Percentiles rank a stretch among this genome's conserved stretches.
Evolutionary conservation across 108 stramenopile genomes (phyloP).

Genomic region (Nitzschia sp.): DNA sequence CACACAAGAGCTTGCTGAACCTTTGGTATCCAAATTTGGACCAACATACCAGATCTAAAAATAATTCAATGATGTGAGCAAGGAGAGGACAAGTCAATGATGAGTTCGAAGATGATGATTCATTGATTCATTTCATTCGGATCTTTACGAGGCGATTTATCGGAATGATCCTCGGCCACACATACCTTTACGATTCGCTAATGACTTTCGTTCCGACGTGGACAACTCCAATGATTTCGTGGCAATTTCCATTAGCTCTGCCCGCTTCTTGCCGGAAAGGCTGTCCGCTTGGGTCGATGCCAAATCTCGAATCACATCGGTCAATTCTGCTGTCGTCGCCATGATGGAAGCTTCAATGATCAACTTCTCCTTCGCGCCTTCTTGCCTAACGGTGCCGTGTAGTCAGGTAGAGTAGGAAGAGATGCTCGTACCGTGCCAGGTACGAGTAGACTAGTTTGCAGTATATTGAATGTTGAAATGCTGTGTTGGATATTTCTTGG

Average conservation of each 20-base stretch:
- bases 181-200: slow-evolving; percentile 25
- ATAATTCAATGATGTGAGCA: no score
- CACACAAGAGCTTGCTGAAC: slow-evolving; percentile 17
- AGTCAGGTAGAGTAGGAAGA: no score
- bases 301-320: slow-evolving; percentile 21
- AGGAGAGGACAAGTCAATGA: not conserved
- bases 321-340: not conserved
- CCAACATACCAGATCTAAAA: slow-evolving; percentile 16
- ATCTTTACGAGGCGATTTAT: not conserved
- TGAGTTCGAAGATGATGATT: not conserved
- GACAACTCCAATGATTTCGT: slow-evolving; percentile 11
- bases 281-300: slow-evolving; percentile 22
- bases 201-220: not conserved
- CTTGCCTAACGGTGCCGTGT: no score
- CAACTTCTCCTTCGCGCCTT: no score
- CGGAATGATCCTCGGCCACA: slow-evolving; percentile 4
- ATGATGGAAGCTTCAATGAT: no score
- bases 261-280: slow-evolving; percentile 16
- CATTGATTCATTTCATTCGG: not conserved
- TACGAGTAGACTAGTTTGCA: no score
- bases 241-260: slow-evolving; percentile 9
- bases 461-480: no score
- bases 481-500: no score
- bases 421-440: no score
- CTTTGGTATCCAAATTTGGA: slow-evolving; percentile 28